phyloP scores from a whole-genome alignment of 164 flowering plant genomes.

The Aristolochia californica region DNA sequence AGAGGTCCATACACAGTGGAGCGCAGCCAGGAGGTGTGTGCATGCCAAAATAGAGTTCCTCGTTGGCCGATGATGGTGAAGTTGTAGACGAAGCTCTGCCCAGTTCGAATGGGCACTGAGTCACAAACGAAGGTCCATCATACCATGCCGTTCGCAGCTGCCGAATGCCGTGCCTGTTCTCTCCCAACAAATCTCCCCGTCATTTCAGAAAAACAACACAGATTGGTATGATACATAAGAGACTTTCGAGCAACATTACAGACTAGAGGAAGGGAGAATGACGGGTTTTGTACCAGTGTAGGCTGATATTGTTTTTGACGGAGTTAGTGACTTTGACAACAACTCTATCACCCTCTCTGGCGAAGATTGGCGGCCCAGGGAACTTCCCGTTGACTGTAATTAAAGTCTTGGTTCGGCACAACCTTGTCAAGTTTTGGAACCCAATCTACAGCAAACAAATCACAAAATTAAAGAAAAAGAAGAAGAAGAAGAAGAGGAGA shows the following conservation, averaged over 20 bases:
- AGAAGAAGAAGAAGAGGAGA: no score
- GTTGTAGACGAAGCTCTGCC: conserved; percentile 48
- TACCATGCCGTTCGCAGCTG: conserved; percentile 54
- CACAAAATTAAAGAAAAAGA: neutral
- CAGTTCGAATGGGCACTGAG: conserved; percentile 61
- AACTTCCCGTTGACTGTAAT: conserved; percentile 53
- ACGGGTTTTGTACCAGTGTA: conserved; percentile 35
- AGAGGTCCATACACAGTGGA: conserved; percentile 50
- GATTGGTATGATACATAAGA: no score
- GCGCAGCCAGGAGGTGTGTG: conserved; percentile 57
- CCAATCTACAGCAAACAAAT: conserved; percentile 27
- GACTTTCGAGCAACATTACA: no score
- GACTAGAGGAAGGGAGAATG: neutral
- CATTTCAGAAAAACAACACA: neutral
- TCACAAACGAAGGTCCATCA: conserved; percentile 55
- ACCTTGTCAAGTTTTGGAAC: conserved; percentile 42
- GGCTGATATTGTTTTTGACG: conserved; percentile 39
- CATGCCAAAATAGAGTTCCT: conserved; percentile 53
- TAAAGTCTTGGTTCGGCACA: conserved; percentile 58
- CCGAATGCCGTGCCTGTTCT: conserved; percentile 50
- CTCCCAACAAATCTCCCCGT: neutral
- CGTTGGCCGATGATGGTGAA: conserved; percentile 48
- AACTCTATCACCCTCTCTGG: conserved; percentile 59
- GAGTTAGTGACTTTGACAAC: conserved; percentile 50
- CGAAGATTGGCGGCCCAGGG: conserved; percentile 54